A percentile compares a stretch with the other conserved stretches of the same genome.
Evolutionary conservation across 179 eudicot species (phyloP).

Genomic region (Corrigiola litoralis): DNA sequence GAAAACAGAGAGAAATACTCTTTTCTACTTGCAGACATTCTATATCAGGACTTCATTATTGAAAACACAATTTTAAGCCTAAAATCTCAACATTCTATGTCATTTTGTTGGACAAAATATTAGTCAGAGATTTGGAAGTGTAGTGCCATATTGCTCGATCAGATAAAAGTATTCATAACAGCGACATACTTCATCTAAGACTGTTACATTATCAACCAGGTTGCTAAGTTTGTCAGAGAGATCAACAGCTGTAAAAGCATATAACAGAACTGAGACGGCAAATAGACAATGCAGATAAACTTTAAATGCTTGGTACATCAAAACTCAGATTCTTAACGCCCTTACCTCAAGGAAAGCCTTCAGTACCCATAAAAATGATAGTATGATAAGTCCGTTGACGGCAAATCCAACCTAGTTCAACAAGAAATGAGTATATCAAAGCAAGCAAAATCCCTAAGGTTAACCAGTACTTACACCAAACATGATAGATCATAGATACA

Average conservation of each 20-base stretch:
- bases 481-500: background rate
- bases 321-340: background rate
- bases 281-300: background rate
- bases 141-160: background rate
- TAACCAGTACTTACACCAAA: background rate
- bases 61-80: background rate
- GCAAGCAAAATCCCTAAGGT: background rate
- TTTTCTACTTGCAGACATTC: background rate
- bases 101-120: too few species aligned
- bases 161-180: background rate
- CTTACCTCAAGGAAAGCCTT: conserved; percentile 94
- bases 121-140: too few species aligned
- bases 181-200: too few species aligned
- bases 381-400: conserved; percentile 76
- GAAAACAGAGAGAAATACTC: background rate
- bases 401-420: conserved; percentile 69
- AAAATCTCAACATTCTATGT: background rate
- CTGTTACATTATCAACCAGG: background rate
- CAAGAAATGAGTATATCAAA: conserved; percentile 5
- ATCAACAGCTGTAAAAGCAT: background rate
- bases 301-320: background rate
- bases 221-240: background rate
- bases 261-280: background rate
- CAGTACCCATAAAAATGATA: conserved; percentile 86
- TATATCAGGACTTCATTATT: background rate